Conservation (phyloP, 371 early-diverging fungal species). For the Apophysomyces variabilis region DNA sequence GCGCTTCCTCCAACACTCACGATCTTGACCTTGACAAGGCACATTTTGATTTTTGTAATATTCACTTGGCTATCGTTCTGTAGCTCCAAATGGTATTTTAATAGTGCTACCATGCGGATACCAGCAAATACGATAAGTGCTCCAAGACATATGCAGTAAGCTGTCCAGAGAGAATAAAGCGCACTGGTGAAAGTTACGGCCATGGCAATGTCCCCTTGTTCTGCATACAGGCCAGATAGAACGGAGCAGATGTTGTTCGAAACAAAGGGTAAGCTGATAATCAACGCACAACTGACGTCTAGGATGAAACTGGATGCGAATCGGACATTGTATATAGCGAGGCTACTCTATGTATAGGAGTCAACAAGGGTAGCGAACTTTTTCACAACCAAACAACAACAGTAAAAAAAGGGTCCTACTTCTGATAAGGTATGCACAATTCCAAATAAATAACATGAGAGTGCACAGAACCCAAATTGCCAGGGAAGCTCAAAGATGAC, state of each 20-base stretch:
- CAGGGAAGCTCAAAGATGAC: constrained; percentile 48
- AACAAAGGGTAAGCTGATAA: constrained; percentile 32
- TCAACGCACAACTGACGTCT: constrained; percentile 22
- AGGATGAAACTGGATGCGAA: constrained; percentile 22
- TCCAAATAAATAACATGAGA: constrained; percentile 47
- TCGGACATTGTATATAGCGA: constrained; percentile 24
- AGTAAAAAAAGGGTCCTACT: constrained; percentile 20
- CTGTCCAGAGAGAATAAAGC: constrained; percentile 30
- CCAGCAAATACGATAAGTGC: constrained; percentile 24
- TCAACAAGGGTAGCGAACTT: too few species aligned
- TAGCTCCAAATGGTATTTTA: constrained; percentile 19
- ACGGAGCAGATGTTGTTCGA: constrained; percentile 40
- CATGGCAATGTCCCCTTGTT: constrained; percentile 16
- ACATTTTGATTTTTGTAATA: constrained; percentile 32
- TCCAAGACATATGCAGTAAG: constrained; percentile 18
- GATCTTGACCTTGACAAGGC: constrained; percentile 32
- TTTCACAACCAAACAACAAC: neutral
- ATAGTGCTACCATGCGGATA: constrained; percentile 21
- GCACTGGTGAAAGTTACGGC: constrained; percentile 30
- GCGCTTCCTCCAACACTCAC: constrained; percentile 22
- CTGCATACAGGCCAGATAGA: constrained; percentile 33
- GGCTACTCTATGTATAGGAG: constrained; percentile 28
- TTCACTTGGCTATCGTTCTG: constrained; percentile 27
- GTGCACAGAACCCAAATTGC: constrained; percentile 46
- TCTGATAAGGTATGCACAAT: constrained; percentile 43